Evolutionary conservation across 2,329 filamentous ascomycete genomes (phyloP), one percentile per base, ranked within the genome.

Genomic region (Myriosclerotinia scirpicola): DNA sequence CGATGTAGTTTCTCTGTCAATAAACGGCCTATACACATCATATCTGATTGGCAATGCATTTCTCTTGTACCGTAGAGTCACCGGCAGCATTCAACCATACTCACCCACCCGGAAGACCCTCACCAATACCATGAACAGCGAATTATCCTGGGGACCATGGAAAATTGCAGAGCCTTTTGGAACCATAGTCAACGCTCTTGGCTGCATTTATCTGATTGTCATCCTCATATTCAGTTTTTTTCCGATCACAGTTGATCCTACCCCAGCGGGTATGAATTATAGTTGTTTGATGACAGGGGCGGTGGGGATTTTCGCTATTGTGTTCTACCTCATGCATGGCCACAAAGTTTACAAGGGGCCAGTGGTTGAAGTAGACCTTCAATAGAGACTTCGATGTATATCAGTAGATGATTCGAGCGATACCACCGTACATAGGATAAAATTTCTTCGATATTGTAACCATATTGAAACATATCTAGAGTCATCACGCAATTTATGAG

Each of bases 1-100:
- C 70, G 81, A 80, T 66, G 79, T 84, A 65, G 78, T 81, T 17
- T 83, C 81, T 2, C 76, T 85, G 3, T 48, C 59, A 5, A 60
- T 68, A 42, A 48, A 40, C 6, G 48, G 60, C 20, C 42, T 68
- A 9, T 68, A 56, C 46, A 50, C 26, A n/a, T 66, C 55, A 20
- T 66, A 68, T 30, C 58, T 68, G 2, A 56, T 68, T 38, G 55
- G 38, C 7, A 58, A 55, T 30, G 54, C 26, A 3, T 50, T 65
- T 42, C 52, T 68, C n/a, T 48, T 68, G 6, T 68, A 59, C n/a
- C 55, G 58, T 34, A 44, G 67, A 40, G 36, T 64, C 40, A 53
- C 36, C 30, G 60, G 60, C 20, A 30, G 15, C 63, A 67, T 67
- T 30, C 17, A 26, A 42, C 62, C 66, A 22, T 67, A 60, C 55